Evolutionary conservation across 345 rosid genomes (phyloP).

Genomic region (Firmiana major): DNA sequence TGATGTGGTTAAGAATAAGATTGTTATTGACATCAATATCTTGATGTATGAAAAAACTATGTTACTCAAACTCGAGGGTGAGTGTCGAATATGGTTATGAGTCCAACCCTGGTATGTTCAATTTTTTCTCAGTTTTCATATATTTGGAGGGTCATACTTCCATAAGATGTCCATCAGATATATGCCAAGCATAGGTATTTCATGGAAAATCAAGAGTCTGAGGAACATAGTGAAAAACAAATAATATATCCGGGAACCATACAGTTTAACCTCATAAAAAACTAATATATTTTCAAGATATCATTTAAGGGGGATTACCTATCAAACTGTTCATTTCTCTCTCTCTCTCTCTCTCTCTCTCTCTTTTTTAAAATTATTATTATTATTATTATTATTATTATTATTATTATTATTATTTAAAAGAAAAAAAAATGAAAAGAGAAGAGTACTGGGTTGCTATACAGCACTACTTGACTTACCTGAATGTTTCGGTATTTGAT

Average conservation of each 20-base stretch:
- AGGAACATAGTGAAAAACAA: background rate
- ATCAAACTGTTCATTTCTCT: background rate
- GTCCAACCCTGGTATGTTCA: background rate
- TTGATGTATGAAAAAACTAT: background rate
- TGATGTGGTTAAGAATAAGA: background rate
- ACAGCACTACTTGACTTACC: slow-evolving; percentile 31
- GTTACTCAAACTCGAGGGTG: background rate
- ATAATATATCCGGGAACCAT: background rate
- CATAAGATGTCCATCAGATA: background rate
- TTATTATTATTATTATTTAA: too few species aligned
- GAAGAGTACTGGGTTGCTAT: background rate
- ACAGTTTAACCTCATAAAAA: background rate
- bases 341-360: too few species aligned
- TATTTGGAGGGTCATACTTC: background rate
- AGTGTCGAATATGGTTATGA: background rate
- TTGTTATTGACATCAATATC: background rate
- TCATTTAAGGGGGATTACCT: background rate
- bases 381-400: too few species aligned
- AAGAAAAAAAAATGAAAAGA: background rate
- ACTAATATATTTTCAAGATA: background rate
- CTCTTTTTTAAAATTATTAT: too few species aligned
- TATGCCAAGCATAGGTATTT: background rate
- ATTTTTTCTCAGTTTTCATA: background rate
- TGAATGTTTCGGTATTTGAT: slow-evolving; percentile 37
- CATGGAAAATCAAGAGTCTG: background rate